These are phyloP conservation scores for Blepharisma japonicum DNA, from an alignment of 73 alveolate genomes.

Conservation along the genomic window DNA sequence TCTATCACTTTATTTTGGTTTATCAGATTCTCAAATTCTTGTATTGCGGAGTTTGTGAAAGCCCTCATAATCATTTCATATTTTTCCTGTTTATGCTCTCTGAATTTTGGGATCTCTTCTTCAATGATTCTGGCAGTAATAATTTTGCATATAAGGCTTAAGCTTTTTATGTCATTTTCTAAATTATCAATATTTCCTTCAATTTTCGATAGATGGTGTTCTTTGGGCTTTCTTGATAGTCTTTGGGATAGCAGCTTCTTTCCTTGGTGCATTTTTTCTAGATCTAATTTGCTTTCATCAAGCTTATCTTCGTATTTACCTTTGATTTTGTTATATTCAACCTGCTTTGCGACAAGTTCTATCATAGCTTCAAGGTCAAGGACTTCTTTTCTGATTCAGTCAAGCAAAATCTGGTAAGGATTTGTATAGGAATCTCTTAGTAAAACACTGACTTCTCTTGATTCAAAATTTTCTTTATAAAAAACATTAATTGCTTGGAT, in stretches of 20 bases:
- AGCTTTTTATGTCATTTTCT: background rate
- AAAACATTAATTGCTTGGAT: background rate
- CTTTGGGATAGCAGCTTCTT: background rate
- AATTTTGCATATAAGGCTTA: background rate
- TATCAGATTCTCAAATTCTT: too few relatives aligned
- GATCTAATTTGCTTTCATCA: background rate
- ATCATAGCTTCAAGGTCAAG: background rate
- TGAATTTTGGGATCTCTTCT: conserved; percentile 9
- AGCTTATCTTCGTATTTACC: background rate
- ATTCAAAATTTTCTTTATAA: background rate
- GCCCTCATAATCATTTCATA: background rate
- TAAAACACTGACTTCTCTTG: background rate
- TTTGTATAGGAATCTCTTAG: background rate
- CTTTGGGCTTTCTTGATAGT: background rate
- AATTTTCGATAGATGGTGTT: background rate
- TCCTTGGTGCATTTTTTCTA: background rate
- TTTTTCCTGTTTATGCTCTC: background rate
- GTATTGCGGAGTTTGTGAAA: too few relatives aligned
- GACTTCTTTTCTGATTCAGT: background rate
- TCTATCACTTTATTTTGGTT: too few relatives aligned
- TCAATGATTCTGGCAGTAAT: background rate
- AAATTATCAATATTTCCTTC: conserved; percentile 7
- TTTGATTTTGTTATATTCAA: too few relatives aligned
- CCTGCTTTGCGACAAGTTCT: too few relatives aligned
- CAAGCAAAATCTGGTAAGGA: background rate